Evolutionary conservation across 306 rosid genomes (phyloP).

Genomic region (Cicer pinnatifidum): DNA sequence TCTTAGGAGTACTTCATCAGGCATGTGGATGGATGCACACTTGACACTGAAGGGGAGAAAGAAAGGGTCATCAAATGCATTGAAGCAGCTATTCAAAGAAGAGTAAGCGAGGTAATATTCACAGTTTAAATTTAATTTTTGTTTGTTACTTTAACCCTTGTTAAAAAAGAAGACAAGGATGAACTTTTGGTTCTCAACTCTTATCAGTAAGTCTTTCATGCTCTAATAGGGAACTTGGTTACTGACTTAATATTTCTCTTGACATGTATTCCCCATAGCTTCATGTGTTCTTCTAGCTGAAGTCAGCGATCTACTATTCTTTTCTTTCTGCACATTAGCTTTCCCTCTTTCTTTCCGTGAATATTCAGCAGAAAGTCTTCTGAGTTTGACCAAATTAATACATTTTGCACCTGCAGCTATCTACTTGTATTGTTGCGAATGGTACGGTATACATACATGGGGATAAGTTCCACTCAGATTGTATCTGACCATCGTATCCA

Average conservation of each 20-base stretch:
- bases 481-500: constrained; percentile 51
- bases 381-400: constrained; percentile 46
- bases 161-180: constrained; percentile 24
- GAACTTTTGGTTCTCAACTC: constrained; percentile 39
- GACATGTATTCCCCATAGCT: neutral
- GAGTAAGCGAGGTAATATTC: constrained; percentile 78
- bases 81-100: constrained; percentile 87
- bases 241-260: constrained; percentile 22
- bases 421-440: constrained; percentile 49
- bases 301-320: constrained; percentile 33
- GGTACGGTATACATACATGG: constrained; percentile 49
- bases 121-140: constrained; percentile 16
- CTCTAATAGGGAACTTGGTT: constrained; percentile 26
- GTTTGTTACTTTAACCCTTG: constrained; percentile 24
- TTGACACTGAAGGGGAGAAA: constrained; percentile 85
- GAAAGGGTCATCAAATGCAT: constrained; percentile 87
- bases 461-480: constrained; percentile 53
- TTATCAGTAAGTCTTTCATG: constrained; percentile 40
- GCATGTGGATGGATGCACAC: constrained; percentile 90
- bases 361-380: constrained; percentile 39
- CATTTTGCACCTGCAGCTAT: constrained; percentile 54
- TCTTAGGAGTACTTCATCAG: constrained; percentile 79
- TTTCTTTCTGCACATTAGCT: constrained; percentile 37
- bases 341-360: constrained; percentile 27
- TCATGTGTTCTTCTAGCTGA: constrained; percentile 8